These are phyloP conservation scores for Ophiostoma tasmaniense DNA, from an alignment of 2,329 filamentous ascomycete species.

Conservation along the genomic window DNA sequence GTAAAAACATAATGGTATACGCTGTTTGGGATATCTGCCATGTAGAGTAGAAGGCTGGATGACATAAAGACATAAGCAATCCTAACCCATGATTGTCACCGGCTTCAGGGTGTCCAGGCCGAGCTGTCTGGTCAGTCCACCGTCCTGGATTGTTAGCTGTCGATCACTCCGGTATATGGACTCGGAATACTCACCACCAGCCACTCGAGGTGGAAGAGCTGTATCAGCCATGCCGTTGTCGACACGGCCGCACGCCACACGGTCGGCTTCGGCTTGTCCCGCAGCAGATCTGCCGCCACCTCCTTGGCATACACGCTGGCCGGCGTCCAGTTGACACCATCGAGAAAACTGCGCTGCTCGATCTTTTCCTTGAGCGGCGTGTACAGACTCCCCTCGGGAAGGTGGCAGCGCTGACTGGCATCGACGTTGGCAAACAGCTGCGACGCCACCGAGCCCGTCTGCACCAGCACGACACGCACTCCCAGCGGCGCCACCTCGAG, in stretches of 20 bases:
- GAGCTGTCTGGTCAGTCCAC: not conserved
- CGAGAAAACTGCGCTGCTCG: slow-evolving; percentile 25
- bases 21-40: too few relatives aligned
- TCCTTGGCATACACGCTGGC: slow-evolving; percentile 25
- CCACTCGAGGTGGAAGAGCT: slow-evolving; percentile 27
- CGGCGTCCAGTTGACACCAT: slow-evolving; percentile 22
- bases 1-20: not conserved
- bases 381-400: slow-evolving; percentile 27
- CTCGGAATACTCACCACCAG: slow-evolving; percentile 6
- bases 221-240: slow-evolving; percentile 24
- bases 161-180: not conserved
- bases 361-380: slow-evolving; percentile 22
- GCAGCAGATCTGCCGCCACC: slow-evolving; percentile 25
- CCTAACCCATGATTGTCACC: not conserved
- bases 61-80: too few relatives aligned
- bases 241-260: slow-evolving; percentile 27
- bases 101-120: not conserved
- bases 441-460: slow-evolving; percentile 27
- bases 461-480: slow-evolving; percentile 26
- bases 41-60: not conserved
- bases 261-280: slow-evolving; percentile 21
- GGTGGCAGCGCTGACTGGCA: slow-evolving; percentile 16
- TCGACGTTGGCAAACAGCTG: slow-evolving; percentile 26
- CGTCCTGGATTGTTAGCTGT: not conserved
- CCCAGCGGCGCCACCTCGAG: slow-evolving; percentile 28